A percentile compares a stretch with the other conserved stretches of the same genome.
These are phyloP conservation scores for Cladobotryum mycophilum DNA, from an alignment of 2,329 filamentous ascomycete genomes.

Conservation along the genomic window DNA sequence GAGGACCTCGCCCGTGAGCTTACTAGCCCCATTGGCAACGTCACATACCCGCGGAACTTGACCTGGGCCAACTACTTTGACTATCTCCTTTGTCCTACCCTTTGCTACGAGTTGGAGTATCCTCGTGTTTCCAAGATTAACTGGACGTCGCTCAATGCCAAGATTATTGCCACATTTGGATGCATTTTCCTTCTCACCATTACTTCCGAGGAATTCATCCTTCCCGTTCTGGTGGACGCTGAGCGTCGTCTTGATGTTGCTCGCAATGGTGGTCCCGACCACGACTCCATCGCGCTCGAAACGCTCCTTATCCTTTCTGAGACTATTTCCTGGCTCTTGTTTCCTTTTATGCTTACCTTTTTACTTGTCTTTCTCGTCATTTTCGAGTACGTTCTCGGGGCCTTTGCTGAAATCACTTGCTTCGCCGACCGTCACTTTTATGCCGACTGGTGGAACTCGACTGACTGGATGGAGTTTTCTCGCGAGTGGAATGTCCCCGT, in stretches of 20 bases:
- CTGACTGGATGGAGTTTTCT: constrained; percentile 92
- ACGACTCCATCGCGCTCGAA: constrained; percentile 47
- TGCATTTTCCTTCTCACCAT: constrained; percentile 93
- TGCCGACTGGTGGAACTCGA: constrained; percentile 68
- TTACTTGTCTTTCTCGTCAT: constrained; percentile 95
- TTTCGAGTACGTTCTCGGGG: constrained; percentile 93
- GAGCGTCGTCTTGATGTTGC: constrained; percentile 42
- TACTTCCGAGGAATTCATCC: constrained; percentile 89
- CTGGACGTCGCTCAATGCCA: constrained; percentile 76
- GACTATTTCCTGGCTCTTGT: constrained; percentile 83
- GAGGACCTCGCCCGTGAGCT: constrained; percentile 86
- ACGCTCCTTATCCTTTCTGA: constrained; percentile 76
- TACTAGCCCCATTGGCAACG: constrained; percentile 80
- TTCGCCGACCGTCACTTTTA: constrained; percentile 97
- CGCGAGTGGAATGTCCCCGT: constrained; percentile 98
- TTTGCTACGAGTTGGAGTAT: constrained; percentile 97
- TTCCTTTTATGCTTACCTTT: constrained; percentile 96
- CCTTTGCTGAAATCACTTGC: constrained; percentile 87
- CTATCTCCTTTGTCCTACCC: constrained; percentile 84
- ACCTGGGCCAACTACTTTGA: constrained; percentile 77
- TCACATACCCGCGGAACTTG: constrained; percentile 86
- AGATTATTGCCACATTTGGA: constrained; percentile 84
- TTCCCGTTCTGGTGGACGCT: constrained; percentile 78
- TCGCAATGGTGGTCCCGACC: background rate
- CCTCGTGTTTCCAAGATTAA: constrained; percentile 70